Evolutionary conservation across 2,329 filamentous ascomycete genomes (phyloP).

Genomic region (Verticillium albo-atrum): DNA sequence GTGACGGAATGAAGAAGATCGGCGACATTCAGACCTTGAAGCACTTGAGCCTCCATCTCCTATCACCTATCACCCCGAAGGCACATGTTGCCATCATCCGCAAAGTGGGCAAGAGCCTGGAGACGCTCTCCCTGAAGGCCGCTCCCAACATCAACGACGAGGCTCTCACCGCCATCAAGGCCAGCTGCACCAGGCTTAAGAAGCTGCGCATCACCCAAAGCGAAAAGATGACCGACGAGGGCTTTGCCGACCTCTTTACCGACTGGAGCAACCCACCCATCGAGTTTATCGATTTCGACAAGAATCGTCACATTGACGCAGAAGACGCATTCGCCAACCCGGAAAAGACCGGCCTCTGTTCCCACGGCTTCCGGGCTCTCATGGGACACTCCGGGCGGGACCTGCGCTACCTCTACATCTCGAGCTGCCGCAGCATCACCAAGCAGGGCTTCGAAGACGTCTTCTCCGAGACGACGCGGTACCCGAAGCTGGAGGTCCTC

Average conservation of each 20-base stretch:
- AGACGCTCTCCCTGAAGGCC: constrained; percentile 71
- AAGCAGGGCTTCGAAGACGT: constrained; percentile 67
- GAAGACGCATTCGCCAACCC: constrained; percentile 61
- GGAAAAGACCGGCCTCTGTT: constrained; percentile 67
- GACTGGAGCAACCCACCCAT: constrained; percentile 72
- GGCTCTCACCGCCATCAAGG: constrained; percentile 67
- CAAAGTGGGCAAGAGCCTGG: constrained; percentile 60
- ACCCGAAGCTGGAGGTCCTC: constrained; percentile 64
- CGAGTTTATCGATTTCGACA: constrained; percentile 67
- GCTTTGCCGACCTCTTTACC: constrained; percentile 68
- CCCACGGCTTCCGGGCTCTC: constrained; percentile 69
- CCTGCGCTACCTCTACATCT: constrained; percentile 68
- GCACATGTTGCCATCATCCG: constrained; percentile 58
- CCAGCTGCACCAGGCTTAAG: constrained; percentile 59
- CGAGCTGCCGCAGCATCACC: constrained; percentile 79
- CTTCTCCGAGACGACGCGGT: constrained; percentile 58
- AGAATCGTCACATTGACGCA: constrained; percentile 73
- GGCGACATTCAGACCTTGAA: constrained; percentile 58
- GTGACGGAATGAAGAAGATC: constrained; percentile 61
- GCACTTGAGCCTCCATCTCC: constrained; percentile 70
- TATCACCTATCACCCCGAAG: constrained; percentile 49
- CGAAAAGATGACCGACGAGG: constrained; percentile 68
- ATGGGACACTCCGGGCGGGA: constrained; percentile 75
- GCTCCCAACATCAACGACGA: constrained; percentile 64
- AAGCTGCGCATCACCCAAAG: constrained; percentile 84